Conservation (phyloP, 106 monocot species). For the Triglochin maritima region DNA sequence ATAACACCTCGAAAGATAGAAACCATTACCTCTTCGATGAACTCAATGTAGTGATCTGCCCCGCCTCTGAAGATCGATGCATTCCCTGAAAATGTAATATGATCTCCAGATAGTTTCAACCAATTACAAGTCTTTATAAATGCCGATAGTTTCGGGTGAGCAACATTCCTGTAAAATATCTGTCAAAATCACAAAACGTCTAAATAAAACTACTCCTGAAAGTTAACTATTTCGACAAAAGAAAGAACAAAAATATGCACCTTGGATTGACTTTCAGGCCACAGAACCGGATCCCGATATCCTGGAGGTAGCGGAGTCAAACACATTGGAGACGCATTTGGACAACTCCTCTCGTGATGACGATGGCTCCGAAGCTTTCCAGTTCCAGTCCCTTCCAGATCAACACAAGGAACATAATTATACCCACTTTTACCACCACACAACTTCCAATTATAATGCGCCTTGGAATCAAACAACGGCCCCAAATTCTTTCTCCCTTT, state of each 20-base stretch:
- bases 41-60: constrained; percentile 51
- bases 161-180: constrained; percentile 73
- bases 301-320: constrained; percentile 57
- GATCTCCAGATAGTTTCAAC: constrained; percentile 54
- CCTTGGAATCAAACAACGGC: constrained; percentile 57
- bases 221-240: background rate
- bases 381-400: constrained; percentile 47
- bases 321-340: constrained; percentile 39
- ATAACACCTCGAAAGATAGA: background rate
- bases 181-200: constrained; percentile 21
- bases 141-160: constrained; percentile 57
- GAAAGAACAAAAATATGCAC: constrained; percentile 11
- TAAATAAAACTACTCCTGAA: background rate
- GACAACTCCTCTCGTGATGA: constrained; percentile 85
- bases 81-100: constrained; percentile 41
- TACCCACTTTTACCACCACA: constrained; percentile 47
- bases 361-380: constrained; percentile 31
- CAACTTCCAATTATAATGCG: constrained; percentile 58
- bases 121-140: constrained; percentile 52
- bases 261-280: constrained; percentile 85
- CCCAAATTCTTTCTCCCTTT: constrained; percentile 31
- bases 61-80: constrained; percentile 59
- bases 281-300: constrained; percentile 41
- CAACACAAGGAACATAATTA: constrained; percentile 66
- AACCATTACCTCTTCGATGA: constrained; percentile 70